Evolutionary conservation across 2,329 filamentous ascomycete genomes (phyloP).

Genomic region (Colletotrichum karsti): DNA sequence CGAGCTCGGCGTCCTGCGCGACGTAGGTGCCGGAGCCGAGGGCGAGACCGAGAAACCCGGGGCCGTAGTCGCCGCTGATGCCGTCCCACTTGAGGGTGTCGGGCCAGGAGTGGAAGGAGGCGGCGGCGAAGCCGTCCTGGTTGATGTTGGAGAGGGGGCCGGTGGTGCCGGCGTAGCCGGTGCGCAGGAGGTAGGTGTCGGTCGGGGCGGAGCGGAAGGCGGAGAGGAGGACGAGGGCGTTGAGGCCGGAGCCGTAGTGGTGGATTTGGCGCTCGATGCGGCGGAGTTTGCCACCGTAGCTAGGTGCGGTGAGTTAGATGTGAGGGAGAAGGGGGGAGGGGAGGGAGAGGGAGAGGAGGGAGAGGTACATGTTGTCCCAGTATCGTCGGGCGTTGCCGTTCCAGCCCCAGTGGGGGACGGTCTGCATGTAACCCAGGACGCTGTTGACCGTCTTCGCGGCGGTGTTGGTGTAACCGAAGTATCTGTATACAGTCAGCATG

Average conservation of each 20-base stretch:
- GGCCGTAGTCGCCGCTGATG: slow-evolving; percentile 66
- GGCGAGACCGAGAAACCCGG: slow-evolving; percentile 59
- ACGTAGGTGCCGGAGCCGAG: slow-evolving; percentile 61
- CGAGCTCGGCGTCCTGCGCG: slow-evolving; percentile 50
- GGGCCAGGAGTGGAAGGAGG: slow-evolving; percentile 65
- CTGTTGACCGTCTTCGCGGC: slow-evolving; percentile 59
- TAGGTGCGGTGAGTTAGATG: slow-evolving; percentile 15
- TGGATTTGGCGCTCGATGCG: slow-evolving; percentile 62
- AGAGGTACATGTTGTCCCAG: slow-evolving; percentile 62
- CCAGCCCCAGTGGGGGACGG: slow-evolving; percentile 68
- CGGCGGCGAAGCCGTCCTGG: slow-evolving; percentile 59
- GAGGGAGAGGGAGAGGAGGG: background rate
- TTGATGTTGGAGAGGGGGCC: slow-evolving; percentile 65
- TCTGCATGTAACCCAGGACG: slow-evolving; percentile 65
- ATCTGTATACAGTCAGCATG: slow-evolving; percentile 34
- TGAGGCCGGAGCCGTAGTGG: slow-evolving; percentile 68
- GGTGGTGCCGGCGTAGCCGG: slow-evolving; percentile 61
- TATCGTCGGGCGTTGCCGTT: slow-evolving; percentile 68
- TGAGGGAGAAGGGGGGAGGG: background rate
- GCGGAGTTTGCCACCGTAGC: slow-evolving; percentile 51
- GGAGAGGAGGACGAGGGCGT: slow-evolving; percentile 61
- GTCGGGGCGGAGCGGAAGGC: slow-evolving; percentile 55
- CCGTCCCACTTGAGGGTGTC: slow-evolving; percentile 65
- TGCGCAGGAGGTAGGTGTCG: slow-evolving; percentile 59
- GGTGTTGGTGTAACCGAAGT: slow-evolving; percentile 57